phyloP scores from a whole-genome alignment of 345 rosid species.

The Ailanthus altissimus region DNA sequence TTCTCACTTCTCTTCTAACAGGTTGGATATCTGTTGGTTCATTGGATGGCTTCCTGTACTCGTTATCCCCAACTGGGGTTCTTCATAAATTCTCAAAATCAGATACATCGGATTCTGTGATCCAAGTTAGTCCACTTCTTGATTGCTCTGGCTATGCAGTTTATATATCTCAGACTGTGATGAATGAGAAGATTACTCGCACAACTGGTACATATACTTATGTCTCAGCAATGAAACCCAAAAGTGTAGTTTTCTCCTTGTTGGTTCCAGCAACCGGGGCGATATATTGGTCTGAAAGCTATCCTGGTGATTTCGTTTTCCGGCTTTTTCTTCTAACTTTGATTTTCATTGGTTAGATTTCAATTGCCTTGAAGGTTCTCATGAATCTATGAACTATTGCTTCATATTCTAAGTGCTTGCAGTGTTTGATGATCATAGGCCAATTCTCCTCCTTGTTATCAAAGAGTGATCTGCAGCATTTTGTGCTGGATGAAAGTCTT shows the following conservation, averaged over 20 bases:
- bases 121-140: constrained; percentile 56
- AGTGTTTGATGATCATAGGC: constrained; percentile 40
- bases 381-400: neutral
- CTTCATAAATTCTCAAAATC: constrained; percentile 52
- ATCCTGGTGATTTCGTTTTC: constrained; percentile 52
- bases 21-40: constrained; percentile 88
- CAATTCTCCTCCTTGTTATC: constrained; percentile 38
- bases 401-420: neutral
- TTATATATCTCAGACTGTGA: constrained; percentile 64
- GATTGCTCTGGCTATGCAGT: constrained; percentile 80
- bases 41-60: constrained; percentile 76
- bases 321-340: neutral
- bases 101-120: constrained; percentile 42
- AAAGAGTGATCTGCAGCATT: constrained; percentile 63
- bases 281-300: constrained; percentile 71
- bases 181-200: constrained; percentile 53
- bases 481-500: constrained; percentile 68
- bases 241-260: constrained; percentile 53
- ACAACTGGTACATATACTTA: constrained; percentile 38
- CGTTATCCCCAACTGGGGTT: constrained; percentile 69
- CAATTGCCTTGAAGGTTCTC: neutral
- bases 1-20: constrained; percentile 16
- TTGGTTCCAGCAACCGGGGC: constrained; percentile 71
- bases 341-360: constrained; percentile 1
- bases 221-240: constrained; percentile 64